Evolutionary conservation across 2,329 filamentous ascomycete genomes (phyloP), one percentile per base, ranked within the genome.

Genomic region (Dendrostoma leiphaemia): DNA sequence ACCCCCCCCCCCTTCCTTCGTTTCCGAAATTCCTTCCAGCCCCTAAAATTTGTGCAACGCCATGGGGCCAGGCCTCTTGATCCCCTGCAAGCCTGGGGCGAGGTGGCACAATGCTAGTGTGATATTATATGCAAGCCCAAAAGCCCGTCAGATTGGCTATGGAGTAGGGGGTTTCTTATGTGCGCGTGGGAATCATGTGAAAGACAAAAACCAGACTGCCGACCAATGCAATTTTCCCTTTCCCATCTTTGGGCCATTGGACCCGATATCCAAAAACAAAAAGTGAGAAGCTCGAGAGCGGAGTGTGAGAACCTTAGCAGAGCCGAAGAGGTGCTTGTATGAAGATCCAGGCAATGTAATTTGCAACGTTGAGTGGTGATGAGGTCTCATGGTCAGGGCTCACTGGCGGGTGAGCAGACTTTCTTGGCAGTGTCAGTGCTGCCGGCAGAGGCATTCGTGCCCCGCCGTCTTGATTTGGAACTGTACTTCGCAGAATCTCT

Each of bases 351-450:
- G 15, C 15, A 26, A 17, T 28, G 37, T 23, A 23, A 15, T 19
- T 28, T 47, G 37, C 17, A 23, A 2, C 45, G 28, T 31, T 29
- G 34, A n/a, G 35, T 32, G 37, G 12, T 43, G 29, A 43, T 19
- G 40, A 19, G 23, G 32, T 17, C 8, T 34, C 34, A 44, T n/a
- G 10, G 17, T 24, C 15, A 37, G 31, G 6, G 3, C 45, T 61
- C 49, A 64, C 58, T 68, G 70, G 56, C 68, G 57, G 71, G 66
- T 47, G 73, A 62, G 35, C 70, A 59, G 17, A 82, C 65, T 65
- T 83, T 84, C 70, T 84, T 86, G 35, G 83, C 83, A 40, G 83
- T 86, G 61, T 85, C 83, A 1, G 81, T 84, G 63, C 82, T 85
- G 29, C 78, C 80, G 26, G 82, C 79, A 60, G 81, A 84, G 1